These are phyloP conservation scores for Calonectria multiphialidica DNA, from an alignment of 2,329 filamentous ascomycete species.

Conservation along the genomic window DNA sequence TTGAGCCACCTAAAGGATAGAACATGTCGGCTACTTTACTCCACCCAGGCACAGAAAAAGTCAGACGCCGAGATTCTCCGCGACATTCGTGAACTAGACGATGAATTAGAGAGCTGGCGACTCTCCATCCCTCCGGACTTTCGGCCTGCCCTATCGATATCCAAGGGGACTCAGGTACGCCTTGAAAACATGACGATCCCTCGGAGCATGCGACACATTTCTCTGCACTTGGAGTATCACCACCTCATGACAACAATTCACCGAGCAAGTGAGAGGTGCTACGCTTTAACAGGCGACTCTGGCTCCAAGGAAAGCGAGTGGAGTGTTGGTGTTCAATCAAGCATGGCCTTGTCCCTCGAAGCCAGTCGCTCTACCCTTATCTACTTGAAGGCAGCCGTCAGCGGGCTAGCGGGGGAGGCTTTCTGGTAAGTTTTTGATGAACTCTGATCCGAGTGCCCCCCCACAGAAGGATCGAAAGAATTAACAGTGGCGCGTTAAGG, in stretches of 20 bases:
- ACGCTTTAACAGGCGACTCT: conserved; percentile 2
- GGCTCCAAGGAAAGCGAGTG: conserved; percentile 46
- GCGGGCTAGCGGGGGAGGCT: conserved; percentile 56
- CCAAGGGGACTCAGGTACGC: background rate
- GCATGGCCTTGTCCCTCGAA: conserved; percentile 63
- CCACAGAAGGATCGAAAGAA: background rate
- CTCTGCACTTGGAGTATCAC: conserved; percentile 66
- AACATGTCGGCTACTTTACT: conserved; percentile 61
- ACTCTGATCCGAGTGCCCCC: background rate
- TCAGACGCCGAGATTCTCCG: conserved; percentile 65
- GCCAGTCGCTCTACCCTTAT: conserved; percentile 65
- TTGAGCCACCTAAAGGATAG: conserved; percentile 64
- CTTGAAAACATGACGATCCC: conserved; percentile 17
- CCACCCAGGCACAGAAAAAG: conserved; percentile 58
- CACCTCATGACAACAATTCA: conserved; percentile 67
- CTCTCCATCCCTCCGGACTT: conserved; percentile 56
- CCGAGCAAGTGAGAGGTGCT: conserved; percentile 63
- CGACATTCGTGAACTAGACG: conserved; percentile 67
- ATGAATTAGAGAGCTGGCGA: conserved; percentile 67
- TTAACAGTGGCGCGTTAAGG: conserved; percentile 47
- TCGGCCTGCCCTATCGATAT: conserved; percentile 59
- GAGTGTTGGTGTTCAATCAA: conserved; percentile 60
- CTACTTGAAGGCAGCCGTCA: conserved; percentile 57
- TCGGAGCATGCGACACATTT: conserved; percentile 58
- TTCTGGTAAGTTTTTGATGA: conserved; percentile 55